Conservation (phyloP, 139 green algal genomes). For the Raphidocelis subcapitata region DNA sequence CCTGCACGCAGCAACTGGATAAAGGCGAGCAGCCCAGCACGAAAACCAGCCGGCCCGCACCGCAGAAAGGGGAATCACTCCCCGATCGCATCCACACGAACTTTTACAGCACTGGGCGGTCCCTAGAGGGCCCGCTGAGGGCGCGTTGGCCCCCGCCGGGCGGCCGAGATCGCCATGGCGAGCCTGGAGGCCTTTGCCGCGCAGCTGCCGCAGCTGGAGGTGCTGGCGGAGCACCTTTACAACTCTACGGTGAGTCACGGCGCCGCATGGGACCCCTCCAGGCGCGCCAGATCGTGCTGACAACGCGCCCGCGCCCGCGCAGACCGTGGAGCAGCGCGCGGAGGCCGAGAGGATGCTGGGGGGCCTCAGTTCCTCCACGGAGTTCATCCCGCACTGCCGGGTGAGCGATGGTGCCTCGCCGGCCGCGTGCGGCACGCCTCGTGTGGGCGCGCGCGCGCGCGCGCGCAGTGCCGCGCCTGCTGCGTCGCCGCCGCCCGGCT, state of each 20-base stretch:
- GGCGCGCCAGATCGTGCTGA: not conserved
- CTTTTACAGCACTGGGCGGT: no score
- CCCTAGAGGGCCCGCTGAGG: no score
- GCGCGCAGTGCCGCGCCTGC: not conserved
- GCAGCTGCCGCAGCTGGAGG: conserved; percentile 90
- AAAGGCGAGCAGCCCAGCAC: no score
- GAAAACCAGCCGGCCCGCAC: no score
- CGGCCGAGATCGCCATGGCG: not conserved
- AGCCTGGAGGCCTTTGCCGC: conserved; percentile 22
- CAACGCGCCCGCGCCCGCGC: conserved; percentile 9
- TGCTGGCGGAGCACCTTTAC: conserved; percentile 86
- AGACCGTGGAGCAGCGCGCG: conserved; percentile 78
- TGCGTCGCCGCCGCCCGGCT: not conserved
- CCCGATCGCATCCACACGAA: no score
- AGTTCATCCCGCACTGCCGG: conserved; percentile 92
- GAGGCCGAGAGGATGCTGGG: conserved; percentile 83
- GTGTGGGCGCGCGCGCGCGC: not conserved
- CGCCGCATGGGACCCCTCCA: not conserved
- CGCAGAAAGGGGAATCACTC: no score
- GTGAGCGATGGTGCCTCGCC: conserved; percentile 25
- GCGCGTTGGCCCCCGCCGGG: no score
- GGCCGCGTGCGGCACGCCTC: not conserved
- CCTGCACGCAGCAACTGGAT: no score
- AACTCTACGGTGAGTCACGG: conserved; percentile 62
- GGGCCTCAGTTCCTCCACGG: conserved; percentile 82